A percentile compares a stretch with the other conserved stretches of the same genome.
These are phyloP conservation scores for Hyphopichia khmerensis DNA, from an alignment of 1,139 yeast species.

Conservation along the genomic window DNA sequence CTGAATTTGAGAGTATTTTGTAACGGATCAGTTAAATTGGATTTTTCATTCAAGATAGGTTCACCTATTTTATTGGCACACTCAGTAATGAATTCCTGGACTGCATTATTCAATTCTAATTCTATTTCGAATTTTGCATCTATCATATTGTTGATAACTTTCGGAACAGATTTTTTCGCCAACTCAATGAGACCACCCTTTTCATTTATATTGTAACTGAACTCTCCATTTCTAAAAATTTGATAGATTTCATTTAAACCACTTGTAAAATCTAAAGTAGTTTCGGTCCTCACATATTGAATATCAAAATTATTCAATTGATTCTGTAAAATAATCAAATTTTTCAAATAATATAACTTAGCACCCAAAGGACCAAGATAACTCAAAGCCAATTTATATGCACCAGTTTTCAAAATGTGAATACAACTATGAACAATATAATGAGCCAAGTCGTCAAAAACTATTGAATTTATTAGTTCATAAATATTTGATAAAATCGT, in stretches of 20 bases:
- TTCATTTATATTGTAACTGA: conserved; percentile 27
- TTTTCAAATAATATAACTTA: conserved; percentile 67
- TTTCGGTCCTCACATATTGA: conserved; percentile 69
- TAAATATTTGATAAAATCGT: conserved; percentile 74
- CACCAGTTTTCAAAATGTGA: conserved; percentile 49
- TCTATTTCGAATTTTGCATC: conserved; percentile 83
- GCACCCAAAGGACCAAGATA: conserved; percentile 54
- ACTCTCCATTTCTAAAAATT: conserved; percentile 38
- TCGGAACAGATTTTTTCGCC: conserved; percentile 73
- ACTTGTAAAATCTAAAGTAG: conserved; percentile 72
- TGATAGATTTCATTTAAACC: conserved; percentile 63
- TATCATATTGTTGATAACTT: conserved; percentile 78
- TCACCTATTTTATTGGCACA: conserved; percentile 36
- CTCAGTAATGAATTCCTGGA: conserved; percentile 57
- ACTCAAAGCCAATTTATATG: conserved; percentile 42
- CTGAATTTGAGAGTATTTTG: conserved; percentile 37
- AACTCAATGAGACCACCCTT: conserved; percentile 52
- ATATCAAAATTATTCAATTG: conserved; percentile 81
- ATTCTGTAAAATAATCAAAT: conserved; percentile 65
- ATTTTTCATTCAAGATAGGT: conserved; percentile 26
- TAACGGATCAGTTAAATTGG: conserved; percentile 23
- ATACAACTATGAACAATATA: conserved; percentile 81
- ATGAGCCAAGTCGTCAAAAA: conserved; percentile 89
- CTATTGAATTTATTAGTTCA: conserved; percentile 70
- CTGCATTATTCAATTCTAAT: conserved; percentile 66